Conservation (phyloP, 129 eudicot species). For the Cynara cardunculus region DNA sequence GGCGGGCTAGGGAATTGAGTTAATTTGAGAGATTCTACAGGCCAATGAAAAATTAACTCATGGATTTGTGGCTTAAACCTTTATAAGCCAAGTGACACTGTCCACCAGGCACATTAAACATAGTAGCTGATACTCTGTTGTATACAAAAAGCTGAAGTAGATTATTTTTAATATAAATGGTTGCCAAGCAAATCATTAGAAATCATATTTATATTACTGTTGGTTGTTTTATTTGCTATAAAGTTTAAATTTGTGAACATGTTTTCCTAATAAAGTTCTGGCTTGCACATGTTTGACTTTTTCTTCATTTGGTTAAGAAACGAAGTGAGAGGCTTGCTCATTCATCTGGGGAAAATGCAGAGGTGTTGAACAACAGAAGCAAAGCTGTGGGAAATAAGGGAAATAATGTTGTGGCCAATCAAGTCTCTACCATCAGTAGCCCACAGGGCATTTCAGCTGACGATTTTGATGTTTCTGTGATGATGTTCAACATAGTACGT, state of each 20-base stretch:
- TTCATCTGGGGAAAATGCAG: slow-evolving; percentile 60
- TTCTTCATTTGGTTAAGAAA: slow-evolving; percentile 36
- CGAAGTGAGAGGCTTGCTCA: slow-evolving; percentile 63
- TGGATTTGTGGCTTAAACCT: background rate
- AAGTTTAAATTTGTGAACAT: background rate
- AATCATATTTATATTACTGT: background rate
- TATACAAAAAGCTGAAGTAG: background rate
- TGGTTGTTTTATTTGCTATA: background rate
- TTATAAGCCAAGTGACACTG: background rate
- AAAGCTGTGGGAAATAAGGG: slow-evolving; percentile 38
- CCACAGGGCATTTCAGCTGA: slow-evolving; percentile 40
- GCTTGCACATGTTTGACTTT: slow-evolving; percentile 16
- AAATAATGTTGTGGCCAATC: slow-evolving; percentile 29
- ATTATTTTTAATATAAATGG: background rate
- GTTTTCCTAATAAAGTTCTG: background rate
- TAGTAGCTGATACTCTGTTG: background rate
- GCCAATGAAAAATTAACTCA: background rate
- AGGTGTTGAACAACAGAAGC: slow-evolving; percentile 34
- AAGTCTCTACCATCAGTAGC: slow-evolving; percentile 25
- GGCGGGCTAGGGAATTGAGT: background rate
- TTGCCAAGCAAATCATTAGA: background rate
- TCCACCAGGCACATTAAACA: background rate
- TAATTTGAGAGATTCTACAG: background rate
- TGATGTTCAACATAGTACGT: slow-evolving; percentile 70
- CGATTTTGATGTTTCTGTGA: slow-evolving; percentile 70